Evolutionary conservation across 2,329 filamentous ascomycete species (phyloP).

Genomic region (Zalaria obscura): DNA sequence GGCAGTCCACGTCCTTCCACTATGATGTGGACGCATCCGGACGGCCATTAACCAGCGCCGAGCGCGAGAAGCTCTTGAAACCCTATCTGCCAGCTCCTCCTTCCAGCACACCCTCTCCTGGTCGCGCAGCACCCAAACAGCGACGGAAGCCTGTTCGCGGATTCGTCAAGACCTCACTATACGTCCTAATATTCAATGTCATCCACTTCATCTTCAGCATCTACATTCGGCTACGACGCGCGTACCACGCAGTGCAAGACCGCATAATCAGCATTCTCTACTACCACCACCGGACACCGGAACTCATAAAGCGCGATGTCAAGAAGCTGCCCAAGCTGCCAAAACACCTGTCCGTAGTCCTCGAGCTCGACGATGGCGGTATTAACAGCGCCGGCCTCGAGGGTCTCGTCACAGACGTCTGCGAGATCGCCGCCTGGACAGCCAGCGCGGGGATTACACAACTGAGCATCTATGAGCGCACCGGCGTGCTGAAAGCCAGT

Average conservation of each 20-base stretch:
- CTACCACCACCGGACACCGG: conserved; percentile 91
- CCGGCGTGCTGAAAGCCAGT: conserved; percentile 76
- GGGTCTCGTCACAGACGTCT: conserved; percentile 73
- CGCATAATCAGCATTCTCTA: conserved; percentile 70
- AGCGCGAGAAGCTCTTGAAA: conserved; percentile 17
- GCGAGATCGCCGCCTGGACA: conserved; percentile 88
- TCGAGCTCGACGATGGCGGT: conserved; percentile 57
- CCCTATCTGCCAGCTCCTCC: conserved; percentile 17
- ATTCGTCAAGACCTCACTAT: conserved; percentile 42
- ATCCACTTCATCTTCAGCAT: conserved; percentile 76
- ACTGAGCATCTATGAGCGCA: conserved; percentile 84
- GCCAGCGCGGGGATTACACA: conserved; percentile 75
- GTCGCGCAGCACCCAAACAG: not conserved
- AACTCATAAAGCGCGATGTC: conserved; percentile 81
- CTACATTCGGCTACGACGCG: conserved; percentile 68
- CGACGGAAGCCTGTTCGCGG: conserved; percentile 5
- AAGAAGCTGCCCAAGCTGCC: conserved; percentile 60
- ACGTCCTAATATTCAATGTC: conserved; percentile 52
- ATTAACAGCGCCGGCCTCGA: conserved; percentile 56
- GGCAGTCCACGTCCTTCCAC: conserved; percentile 14
- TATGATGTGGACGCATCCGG: conserved; percentile 13
- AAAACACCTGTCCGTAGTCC: conserved; percentile 73
- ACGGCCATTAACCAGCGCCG: conserved; percentile 11
- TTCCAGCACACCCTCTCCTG: not conserved
- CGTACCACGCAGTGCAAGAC: conserved; percentile 65